These are phyloP conservation scores for Lactarius tabidus DNA, from an alignment of 768 basidiomycete species.

Conservation along the genomic window DNA sequence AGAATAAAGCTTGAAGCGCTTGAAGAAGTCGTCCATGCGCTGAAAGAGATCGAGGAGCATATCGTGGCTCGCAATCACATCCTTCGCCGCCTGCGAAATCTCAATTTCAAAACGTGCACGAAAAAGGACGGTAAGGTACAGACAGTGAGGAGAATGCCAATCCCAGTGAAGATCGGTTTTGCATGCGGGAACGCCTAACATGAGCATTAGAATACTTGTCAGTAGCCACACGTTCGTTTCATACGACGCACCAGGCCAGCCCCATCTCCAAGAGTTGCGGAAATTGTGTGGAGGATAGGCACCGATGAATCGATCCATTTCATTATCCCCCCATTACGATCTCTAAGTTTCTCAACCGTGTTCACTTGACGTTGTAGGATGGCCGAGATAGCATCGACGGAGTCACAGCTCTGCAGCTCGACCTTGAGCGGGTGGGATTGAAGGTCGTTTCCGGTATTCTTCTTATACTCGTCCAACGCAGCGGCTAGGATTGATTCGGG, in stretches of 20 bases:
- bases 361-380: neutral
- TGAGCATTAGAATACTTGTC: no score
- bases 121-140: neutral
- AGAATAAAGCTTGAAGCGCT: neutral
- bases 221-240: no score
- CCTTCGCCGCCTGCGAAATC: no score
- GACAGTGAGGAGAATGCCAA: slow-evolving; percentile 4
- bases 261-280: neutral
- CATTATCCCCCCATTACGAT: neutral
- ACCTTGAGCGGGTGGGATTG: neutral
- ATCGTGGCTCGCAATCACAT: no score
- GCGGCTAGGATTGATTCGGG: neutral
- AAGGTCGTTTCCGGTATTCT: neutral
- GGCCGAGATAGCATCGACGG: neutral
- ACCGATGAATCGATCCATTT: neutral
- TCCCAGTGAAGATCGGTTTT: neutral
- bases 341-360: neutral
- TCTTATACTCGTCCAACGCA: neutral
- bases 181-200: slow-evolving; percentile 3
- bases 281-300: neutral
- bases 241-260: neutral
- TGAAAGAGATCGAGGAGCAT: neutral
- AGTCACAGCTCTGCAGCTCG: neutral
- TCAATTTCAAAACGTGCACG: neutral
- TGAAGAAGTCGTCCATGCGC: neutral